phyloP scores from a whole-genome alignment of 306 rosid genomes.

The Vicia sativa region DNA sequence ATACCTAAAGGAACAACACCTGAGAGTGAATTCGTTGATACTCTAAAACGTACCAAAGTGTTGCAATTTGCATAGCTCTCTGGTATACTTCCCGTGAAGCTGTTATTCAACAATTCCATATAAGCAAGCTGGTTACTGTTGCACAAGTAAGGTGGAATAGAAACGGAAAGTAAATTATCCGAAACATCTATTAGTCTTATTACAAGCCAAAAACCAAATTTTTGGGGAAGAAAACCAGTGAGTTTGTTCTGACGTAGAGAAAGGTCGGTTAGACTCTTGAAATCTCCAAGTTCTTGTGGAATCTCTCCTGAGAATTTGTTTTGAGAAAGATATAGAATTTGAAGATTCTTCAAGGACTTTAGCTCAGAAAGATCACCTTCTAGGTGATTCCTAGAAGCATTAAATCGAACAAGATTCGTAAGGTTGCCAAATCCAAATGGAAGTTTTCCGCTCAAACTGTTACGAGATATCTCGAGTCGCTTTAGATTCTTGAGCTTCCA shows the following conservation, averaged over 20 bases:
- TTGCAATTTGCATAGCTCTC: conserved; percentile 60
- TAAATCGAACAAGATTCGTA: too few species aligned
- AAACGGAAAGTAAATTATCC: conserved; percentile 70
- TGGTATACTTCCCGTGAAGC: conserved; percentile 72
- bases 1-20: conserved; percentile 77
- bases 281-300: not conserved
- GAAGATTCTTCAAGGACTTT: too few species aligned
- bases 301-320: too few species aligned
- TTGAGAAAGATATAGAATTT: too few species aligned
- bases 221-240: conserved; percentile 68
- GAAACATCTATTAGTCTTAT: conserved; percentile 73
- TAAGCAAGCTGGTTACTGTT: conserved; percentile 48
- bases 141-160: conserved; percentile 80
- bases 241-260: conserved; percentile 66
- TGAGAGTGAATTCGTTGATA: conserved; percentile 66
- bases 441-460: too few species aligned
- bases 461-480: too few species aligned
- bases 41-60: conserved; percentile 56
- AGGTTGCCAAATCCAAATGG: too few species aligned
- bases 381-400: too few species aligned
- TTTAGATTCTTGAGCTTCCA: too few species aligned
- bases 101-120: conserved; percentile 60
- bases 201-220: conserved; percentile 60
- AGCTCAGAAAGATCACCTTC: too few species aligned
- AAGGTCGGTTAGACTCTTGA: conserved; percentile 45